A percentile compares a stretch with the other conserved stretches of the same genome.
These are phyloP conservation scores for Roridomyces roridus DNA, from an alignment of 768 basidiomycete species.

Conservation along the genomic window DNA sequence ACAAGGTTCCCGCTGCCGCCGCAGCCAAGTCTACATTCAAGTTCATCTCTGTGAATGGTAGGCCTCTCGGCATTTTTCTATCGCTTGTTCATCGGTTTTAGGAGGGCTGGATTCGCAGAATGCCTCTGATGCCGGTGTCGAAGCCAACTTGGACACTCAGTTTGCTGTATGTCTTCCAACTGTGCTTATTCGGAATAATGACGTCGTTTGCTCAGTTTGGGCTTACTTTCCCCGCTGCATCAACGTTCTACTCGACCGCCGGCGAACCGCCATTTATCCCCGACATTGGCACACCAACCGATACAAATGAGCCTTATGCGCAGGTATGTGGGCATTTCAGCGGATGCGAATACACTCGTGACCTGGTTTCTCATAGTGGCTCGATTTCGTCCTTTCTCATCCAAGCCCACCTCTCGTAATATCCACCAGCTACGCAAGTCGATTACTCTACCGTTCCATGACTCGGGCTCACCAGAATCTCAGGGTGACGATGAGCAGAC, in stretches of 20 bases:
- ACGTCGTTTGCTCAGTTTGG: constrained; percentile 22
- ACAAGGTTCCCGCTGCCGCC: constrained; percentile 39
- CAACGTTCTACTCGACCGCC: constrained; percentile 15
- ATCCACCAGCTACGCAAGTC: constrained; percentile 52
- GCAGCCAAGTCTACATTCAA: constrained; percentile 38
- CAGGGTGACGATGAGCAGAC: not conserved
- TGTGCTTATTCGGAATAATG: too few species aligned
- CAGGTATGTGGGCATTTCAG: constrained; percentile 9
- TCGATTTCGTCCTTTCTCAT: constrained; percentile 50
- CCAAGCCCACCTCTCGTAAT: constrained; percentile 50
- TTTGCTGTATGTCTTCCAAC: constrained; percentile 33
- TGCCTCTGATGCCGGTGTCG: constrained; percentile 7
- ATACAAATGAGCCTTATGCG: constrained; percentile 51
- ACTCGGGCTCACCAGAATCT: too few species aligned
- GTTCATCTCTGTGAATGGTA: constrained; percentile 39
- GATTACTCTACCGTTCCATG: not conserved
- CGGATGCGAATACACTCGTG: not conserved
- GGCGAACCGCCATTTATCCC: constrained; percentile 53
- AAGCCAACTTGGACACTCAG: constrained; percentile 59
- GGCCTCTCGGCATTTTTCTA: constrained; percentile 24
- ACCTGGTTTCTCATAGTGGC: constrained; percentile 44
- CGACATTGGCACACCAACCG: constrained; percentile 41
- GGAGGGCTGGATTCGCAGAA: constrained; percentile 19
- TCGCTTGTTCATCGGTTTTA: not conserved
- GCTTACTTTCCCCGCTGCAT: constrained; percentile 44